phyloP scores from a whole-genome alignment of 495 filamentous ascomycete genomes.

The Lophiotrema nucula region DNA sequence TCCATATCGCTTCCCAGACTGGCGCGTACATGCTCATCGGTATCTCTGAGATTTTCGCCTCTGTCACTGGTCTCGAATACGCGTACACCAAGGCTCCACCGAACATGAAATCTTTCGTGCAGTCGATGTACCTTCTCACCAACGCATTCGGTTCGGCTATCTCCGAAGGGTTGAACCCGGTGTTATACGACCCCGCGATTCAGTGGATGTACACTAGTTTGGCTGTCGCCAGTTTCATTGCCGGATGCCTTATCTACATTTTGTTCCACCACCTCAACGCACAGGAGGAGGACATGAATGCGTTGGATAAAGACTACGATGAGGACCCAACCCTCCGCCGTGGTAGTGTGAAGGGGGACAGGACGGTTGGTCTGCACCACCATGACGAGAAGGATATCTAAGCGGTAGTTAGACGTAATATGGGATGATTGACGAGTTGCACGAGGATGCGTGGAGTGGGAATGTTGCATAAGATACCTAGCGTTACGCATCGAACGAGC shows the following conservation, averaged over 20 bases:
- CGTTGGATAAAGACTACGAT: conserved; percentile 27
- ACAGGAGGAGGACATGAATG: conserved; percentile 37
- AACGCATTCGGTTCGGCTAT: conserved; percentile 49
- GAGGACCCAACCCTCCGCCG: conserved; percentile 10
- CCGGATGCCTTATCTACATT: conserved; percentile 35
- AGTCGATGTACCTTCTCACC: conserved; percentile 62
- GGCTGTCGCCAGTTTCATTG: conserved; percentile 26
- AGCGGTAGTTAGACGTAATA: no score
- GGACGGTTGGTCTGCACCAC: conserved; percentile 9
- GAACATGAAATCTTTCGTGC: conserved; percentile 68
- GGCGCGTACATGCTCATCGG: conserved; percentile 55
- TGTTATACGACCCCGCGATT: conserved; percentile 60
- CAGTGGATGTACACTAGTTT: conserved; percentile 48
- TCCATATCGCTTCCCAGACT: conserved; percentile 46
- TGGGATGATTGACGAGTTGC: no score
- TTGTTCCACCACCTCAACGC: conserved; percentile 39
- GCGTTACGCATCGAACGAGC: no score
- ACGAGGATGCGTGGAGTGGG: no score
- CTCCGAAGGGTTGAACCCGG: conserved; percentile 56
- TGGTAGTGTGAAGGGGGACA: neutral
- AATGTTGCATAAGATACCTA: no score
- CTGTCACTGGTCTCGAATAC: conserved; percentile 69
- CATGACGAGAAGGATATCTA: neutral
- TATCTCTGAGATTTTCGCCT: conserved; percentile 67
- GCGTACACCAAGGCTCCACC: conserved; percentile 69